Base-by-base conservation (phyloP, 2,329 filamentous ascomycete genomes). In the Fusarium protoensiforme region DNA sequence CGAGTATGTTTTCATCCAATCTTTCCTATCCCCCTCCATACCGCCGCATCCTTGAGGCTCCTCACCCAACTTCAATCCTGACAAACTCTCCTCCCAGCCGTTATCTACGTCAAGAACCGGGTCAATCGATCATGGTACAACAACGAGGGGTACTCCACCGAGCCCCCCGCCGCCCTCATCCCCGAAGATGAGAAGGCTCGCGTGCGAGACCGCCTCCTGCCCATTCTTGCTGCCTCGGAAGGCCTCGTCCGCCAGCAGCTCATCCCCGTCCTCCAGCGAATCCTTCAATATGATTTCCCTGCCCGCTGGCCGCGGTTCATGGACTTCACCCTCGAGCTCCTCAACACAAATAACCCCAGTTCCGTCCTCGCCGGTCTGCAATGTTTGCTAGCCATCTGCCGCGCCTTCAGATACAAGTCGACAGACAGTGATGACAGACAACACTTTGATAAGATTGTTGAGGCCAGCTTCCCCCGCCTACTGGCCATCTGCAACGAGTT, bases 21-120 rank as follows among this genome's bases (percentile, higher is more conserved):
- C 24, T 36, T 24, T 18, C 20, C 11, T 58, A 18, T 27, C 48
- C 57, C 63, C 76, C 68, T 61, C 71, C 60, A 61, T 57, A 31
- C 53, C 59, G 58, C 38, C 57, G 51, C 22, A 74, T 76, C 71
- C 69, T 77, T 70, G 38, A 46, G 74, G 71, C 70, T 73, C 77
- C 74, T 78, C 79, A 75, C 53, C 39, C 48, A 53, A 54, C 36
- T 61, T 46, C 58, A 67, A 54, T 38, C 41, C 69, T 65, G 56
- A 75, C 75, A 65, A 75, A 70, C 9, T 46, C 9, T 46, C 22
- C 9, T 53, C 61, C 70, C 83, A 98, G 96, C 95, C 80, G 95
- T 96, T 80, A 94, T 99, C 78, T 99, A 98, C 85, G 91, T 98
- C 82, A 99, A 99, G 87, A 98, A 99, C 85, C 93, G 95, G 81